Evolutionary conservation across 2,329 filamentous ascomycete genomes (phyloP).

Genomic region (Sclerotinia trifoliorum): DNA sequence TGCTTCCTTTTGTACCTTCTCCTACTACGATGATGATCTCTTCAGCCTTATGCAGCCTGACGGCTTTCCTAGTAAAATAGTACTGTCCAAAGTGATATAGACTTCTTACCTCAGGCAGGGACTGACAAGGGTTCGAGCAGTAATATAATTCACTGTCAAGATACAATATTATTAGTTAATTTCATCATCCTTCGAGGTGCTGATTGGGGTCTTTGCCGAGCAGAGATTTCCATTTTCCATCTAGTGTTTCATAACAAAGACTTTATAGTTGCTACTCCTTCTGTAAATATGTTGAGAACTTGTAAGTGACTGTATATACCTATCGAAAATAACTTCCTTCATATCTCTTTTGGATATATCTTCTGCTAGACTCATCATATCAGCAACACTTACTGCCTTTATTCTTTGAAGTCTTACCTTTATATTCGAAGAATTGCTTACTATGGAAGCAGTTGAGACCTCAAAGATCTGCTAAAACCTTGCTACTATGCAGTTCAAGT

Average conservation of each 20-base stretch:
- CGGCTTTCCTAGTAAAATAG: neutral
- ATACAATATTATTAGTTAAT: conserved; percentile 5
- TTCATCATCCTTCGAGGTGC: neutral
- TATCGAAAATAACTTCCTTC: neutral
- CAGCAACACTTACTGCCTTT: neutral
- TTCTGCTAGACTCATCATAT: neutral
- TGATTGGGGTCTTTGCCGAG: conserved; percentile 6
- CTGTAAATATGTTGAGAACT: neutral
- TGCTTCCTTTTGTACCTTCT: neutral
- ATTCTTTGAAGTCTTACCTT: neutral
- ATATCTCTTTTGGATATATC: neutral
- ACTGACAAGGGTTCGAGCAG: conserved; percentile 2
- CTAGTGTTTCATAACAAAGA: neutral
- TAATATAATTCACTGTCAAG: neutral
- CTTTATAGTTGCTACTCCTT: neutral
- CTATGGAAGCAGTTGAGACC: neutral
- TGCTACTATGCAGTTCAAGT: neutral
- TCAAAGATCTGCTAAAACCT: neutral
- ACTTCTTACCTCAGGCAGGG: conserved; percentile 5
- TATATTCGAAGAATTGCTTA: neutral
- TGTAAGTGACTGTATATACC: neutral
- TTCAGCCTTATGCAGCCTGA: conserved; percentile 9
- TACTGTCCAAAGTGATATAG: neutral
- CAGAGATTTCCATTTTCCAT: neutral
- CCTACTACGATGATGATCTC: too few species aligned